Evolutionary conservation across 2,329 filamentous ascomycete species (phyloP).

Genomic region (Coniochaeta ligniaria): DNA sequence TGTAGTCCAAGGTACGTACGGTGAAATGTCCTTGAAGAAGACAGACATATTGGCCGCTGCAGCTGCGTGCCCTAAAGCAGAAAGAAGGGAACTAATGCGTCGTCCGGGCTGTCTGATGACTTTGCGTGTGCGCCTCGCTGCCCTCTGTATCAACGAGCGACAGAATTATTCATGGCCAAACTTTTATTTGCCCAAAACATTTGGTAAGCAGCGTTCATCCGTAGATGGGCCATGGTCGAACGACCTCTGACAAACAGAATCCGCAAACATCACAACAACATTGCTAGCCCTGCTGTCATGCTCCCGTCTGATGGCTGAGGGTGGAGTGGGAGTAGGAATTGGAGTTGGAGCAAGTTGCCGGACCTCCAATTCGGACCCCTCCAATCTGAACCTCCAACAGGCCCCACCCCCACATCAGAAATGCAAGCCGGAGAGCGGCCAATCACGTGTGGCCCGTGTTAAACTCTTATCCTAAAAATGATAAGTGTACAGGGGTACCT

Average conservation of each 20-base stretch:
- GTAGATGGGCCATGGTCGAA: not conserved
- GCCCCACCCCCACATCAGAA: not conserved
- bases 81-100: not conserved
- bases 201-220: not conserved
- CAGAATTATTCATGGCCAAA: not conserved
- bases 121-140: not conserved
- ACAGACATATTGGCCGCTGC: conserved; percentile 22
- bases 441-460: too few relatives aligned
- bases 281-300: not conserved
- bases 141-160: not conserved
- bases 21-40: conserved; percentile 29
- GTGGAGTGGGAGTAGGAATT: not conserved
- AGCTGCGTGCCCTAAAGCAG: not conserved
- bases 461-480: too few relatives aligned
- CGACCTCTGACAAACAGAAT: not conserved
- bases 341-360: not conserved
- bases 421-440: too few relatives aligned
- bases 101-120: not conserved
- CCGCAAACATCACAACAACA: not conserved
- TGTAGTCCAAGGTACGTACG: conserved; percentile 14
- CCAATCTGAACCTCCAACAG: not conserved
- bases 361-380: not conserved
- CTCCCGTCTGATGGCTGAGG: not conserved
- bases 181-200: not conserved
- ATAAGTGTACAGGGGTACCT: too few relatives aligned